phyloP scores from a whole-genome alignment of 371 early-diverging fungal species.

The Mortierella sp. region DNA sequence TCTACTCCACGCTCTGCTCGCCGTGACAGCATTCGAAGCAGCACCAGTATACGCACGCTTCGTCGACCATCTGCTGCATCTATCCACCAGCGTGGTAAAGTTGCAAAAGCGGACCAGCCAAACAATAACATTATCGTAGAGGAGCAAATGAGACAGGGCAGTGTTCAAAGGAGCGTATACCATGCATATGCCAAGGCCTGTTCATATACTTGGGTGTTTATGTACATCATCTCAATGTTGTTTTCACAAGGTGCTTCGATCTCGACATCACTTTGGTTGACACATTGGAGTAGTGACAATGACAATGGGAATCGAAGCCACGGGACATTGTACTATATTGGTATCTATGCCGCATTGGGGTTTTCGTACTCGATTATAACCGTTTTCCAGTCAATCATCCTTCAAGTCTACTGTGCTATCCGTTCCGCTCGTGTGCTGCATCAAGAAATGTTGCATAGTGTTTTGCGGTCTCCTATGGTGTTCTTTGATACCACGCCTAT shows the following conservation, averaged over 20 bases:
- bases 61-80: constrained; percentile 70
- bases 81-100: constrained; percentile 12
- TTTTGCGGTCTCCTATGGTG: constrained; percentile 84
- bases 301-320: constrained; percentile 47
- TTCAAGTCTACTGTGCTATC: constrained; percentile 88
- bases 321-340: constrained; percentile 72
- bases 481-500: constrained; percentile 93
- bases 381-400: constrained; percentile 78
- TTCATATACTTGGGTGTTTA: constrained; percentile 63
- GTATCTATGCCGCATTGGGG: constrained; percentile 87
- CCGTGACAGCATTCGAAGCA: constrained; percentile 59
- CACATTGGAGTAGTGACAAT: constrained; percentile 76
- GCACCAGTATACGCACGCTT: constrained; percentile 60
- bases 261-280: constrained; percentile 73
- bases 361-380: constrained; percentile 74
- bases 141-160: constrained; percentile 84
- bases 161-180: constrained; percentile 81
- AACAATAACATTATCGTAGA: constrained; percentile 51
- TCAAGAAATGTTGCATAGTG: constrained; percentile 64
- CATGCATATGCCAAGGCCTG: constrained; percentile 84
- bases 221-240: constrained; percentile 70
- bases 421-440: constrained; percentile 76
- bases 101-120: constrained; percentile 26
- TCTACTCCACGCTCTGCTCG: constrained; percentile 57
- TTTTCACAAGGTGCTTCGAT: constrained; percentile 64